These are phyloP conservation scores for Eucalyptus urophylla DNA, from an alignment of 345 rosid genomes.

Conservation along the genomic window DNA sequence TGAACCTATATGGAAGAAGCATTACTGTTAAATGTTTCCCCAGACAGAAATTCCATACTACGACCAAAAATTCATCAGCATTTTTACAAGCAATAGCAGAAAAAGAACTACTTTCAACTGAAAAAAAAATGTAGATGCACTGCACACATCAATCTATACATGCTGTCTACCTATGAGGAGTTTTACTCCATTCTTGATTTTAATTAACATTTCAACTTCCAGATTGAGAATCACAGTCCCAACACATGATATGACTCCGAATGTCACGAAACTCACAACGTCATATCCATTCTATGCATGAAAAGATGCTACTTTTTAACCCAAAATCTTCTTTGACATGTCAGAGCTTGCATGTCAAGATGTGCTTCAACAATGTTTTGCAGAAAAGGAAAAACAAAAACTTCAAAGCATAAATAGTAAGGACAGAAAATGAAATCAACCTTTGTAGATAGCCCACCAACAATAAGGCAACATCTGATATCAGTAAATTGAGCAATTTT, in stretches of 20 bases:
- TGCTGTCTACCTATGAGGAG: not conserved
- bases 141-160: not conserved
- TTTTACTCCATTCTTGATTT: not conserved
- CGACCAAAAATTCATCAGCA: not conserved
- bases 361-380: not conserved
- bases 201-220: not conserved
- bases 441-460: conserved; percentile 91
- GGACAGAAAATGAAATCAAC: conserved; percentile 21
- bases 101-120: not conserved
- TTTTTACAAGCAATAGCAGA: not conserved
- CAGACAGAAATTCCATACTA: not conserved
- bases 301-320: not conserved
- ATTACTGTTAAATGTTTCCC: not conserved
- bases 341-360: not conserved
- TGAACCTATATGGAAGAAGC: conserved; percentile 41
- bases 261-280: not conserved
- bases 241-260: not conserved
- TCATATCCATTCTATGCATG: not conserved
- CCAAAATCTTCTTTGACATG: not conserved
- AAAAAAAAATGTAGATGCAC: not conserved
- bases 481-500: conserved; percentile 85
- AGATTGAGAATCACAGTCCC: not conserved
- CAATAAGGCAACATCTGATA: conserved; percentile 80
- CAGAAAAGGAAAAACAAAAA: not conserved
- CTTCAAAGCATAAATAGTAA: not conserved